Evolutionary conservation across 192 early-diverging fungal genomes (phyloP).

Genomic region (Piromyces finnis): DNA sequence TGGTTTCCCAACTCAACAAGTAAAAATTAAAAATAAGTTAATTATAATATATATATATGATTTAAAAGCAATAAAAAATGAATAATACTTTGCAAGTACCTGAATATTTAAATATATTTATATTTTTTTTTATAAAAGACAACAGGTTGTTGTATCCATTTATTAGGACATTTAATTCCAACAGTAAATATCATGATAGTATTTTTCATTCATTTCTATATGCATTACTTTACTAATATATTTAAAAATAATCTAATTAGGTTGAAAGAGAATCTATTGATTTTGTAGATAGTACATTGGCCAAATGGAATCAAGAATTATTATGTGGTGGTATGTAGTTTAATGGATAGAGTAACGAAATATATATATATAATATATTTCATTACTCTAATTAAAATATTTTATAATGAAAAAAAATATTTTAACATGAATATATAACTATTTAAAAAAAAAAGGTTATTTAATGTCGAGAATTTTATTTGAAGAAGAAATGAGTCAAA

Average conservation of each 20-base stretch:
- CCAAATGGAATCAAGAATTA: constrained; percentile 66
- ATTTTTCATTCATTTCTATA: no score
- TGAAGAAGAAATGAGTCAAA: constrained; percentile 53
- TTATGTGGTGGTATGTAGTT: constrained; percentile 5
- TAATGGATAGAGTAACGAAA: no score
- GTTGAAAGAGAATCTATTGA: constrained; percentile 76
- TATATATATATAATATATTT: no score
- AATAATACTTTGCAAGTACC: no score
- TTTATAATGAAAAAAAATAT: no score
- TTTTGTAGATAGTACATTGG: constrained; percentile 64
- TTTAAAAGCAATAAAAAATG: no score
- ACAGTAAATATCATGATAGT: constrained; percentile 20
- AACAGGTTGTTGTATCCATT: constrained; percentile 58
- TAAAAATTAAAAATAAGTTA: no score
- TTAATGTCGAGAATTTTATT: constrained; percentile 53
- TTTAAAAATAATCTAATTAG: no score
- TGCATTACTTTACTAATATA: no score
- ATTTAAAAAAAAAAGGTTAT: constrained; percentile 52
- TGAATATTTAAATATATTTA: not conserved
- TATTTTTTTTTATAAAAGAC: constrained; percentile 14
- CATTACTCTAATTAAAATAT: no score
- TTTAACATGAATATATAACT: not conserved
- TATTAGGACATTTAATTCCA: constrained; percentile 70
- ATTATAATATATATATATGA: no score
- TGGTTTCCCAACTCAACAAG: constrained; percentile 73